A percentile compares a stretch with the other conserved stretches of the same genome.
phyloP scores from a whole-genome alignment of 2,329 filamentous ascomycete genomes.

The Penicillium verrucosum region DNA sequence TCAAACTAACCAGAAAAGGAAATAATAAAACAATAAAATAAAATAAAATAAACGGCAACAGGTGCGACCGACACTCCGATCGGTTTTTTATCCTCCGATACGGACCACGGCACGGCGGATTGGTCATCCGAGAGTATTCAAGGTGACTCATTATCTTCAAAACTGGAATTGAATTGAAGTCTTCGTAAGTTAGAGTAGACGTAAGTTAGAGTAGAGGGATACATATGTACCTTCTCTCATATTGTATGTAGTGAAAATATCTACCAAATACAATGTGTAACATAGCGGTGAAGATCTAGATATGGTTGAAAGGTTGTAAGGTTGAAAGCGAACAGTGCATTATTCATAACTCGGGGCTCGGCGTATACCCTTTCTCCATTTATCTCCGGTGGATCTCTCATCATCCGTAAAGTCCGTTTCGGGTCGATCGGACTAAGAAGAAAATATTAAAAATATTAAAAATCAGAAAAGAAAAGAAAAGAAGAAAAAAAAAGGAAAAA shows the following conservation, averaged over 20 bases:
- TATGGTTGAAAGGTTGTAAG: background rate
- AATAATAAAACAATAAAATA: background rate
- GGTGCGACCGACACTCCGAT: conserved; percentile 2
- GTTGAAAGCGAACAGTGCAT: background rate
- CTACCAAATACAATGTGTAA: background rate
- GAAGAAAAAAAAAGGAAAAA: background rate
- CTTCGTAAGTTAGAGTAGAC: background rate
- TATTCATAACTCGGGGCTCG: background rate
- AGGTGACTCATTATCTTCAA: background rate
- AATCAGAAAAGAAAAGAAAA: background rate
- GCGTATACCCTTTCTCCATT: conserved; percentile 1
- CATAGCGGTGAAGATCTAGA: conserved; percentile 3
- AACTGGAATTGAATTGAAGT: background rate
- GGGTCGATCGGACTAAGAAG: conserved; percentile 3
- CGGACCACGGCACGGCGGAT: conserved; percentile 7
- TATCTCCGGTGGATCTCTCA: conserved; percentile 7
- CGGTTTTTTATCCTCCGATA: background rate
- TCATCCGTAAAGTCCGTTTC: conserved; percentile 8
- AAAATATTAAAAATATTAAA: background rate
- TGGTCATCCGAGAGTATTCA: conserved; percentile 4
- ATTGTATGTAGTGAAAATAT: background rate
- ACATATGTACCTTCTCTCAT: background rate
- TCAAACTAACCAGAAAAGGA: background rate
- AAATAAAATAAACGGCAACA: background rate
- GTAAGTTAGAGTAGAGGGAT: background rate